Evolutionary conservation across 148 eudicot species (phyloP).

Genomic region (Cornus suecica): DNA sequence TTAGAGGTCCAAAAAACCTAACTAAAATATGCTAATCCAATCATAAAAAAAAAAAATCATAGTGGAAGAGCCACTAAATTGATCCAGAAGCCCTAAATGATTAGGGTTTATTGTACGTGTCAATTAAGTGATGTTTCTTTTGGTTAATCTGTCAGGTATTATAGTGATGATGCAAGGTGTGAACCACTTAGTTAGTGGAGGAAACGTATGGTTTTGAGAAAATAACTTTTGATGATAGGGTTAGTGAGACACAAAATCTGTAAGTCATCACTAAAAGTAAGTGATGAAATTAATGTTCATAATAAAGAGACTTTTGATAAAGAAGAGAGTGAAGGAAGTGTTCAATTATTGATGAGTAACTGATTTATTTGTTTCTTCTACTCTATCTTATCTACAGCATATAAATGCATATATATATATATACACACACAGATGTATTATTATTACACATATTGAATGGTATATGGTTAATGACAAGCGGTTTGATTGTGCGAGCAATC

Average conservation of each 20-base stretch:
- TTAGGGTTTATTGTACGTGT: background rate
- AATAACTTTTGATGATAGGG: background rate
- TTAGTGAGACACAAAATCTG: background rate
- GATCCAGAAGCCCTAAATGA: background rate
- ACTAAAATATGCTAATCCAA: background rate
- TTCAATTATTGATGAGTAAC: background rate
- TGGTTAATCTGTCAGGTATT: background rate
- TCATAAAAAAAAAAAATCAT: background rate
- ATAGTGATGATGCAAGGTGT: background rate
- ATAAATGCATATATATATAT: background rate
- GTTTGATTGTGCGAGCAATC: too few relatives aligned
- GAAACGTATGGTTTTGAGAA: background rate
- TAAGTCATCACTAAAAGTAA: background rate
- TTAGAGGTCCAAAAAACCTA: background rate
- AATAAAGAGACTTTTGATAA: background rate
- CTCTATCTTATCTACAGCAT: background rate
- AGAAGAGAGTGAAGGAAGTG: background rate
- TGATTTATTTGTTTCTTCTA: background rate
- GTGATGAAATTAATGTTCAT: background rate
- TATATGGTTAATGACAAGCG: too few relatives aligned
- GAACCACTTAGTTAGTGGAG: background rate
- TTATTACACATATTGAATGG: too few relatives aligned
- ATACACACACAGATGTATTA: too few relatives aligned
- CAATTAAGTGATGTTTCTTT: background rate
- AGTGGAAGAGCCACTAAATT: conserved; percentile 3